Base-by-base conservation (phyloP, 305 asterid species). In the Fraxinus sp. region DNA sequence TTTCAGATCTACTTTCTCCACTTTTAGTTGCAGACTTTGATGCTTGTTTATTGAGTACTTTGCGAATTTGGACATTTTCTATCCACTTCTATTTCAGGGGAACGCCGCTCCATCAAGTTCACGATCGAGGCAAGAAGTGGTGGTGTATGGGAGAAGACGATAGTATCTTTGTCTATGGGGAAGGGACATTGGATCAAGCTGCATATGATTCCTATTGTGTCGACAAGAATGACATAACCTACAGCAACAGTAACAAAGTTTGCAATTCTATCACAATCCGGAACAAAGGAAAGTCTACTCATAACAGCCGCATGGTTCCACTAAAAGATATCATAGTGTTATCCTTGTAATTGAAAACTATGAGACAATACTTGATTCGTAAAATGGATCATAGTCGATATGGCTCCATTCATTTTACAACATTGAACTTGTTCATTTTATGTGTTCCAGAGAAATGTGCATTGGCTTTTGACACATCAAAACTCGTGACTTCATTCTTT, bases 51-150 rank as follows among this genome's bases (percentile, higher is more conserved):
- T n/a, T 10, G 62, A 7, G 28, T 22, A 22, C 33, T 39, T 22
- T n/a, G 36, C 1, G n/a, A 41, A 22, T 8, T 10, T 7, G 2
- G 59, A 39, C n/a, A 22, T 13, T 18, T 18, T 7, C 26, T 7
- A 11, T 30, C 28, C 4, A 59, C 39, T 3, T 33, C 7, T 78
- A 55, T 62, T 62, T 64, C 62, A 79, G 82, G 75, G 82, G 64
- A 37, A 5, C 39, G 14, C 82, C 82, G 13, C 22, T 79, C 1
- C 75, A 78, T 16, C 14, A 62, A 41, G 22, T 33, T 33, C 35
- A 57, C 18, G 81, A 78, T 28, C 26, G 71, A 16, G 9, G 57
- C 81, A 33, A 8, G 20, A 57, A n/a, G 70, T 78, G 81, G 81
- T 62, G 71, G 71, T 62, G 28, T 62, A 62, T 62, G 71, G 71